These are phyloP conservation scores for Tolypocladium tundrense DNA, from an alignment of 2,329 filamentous ascomycete species.

Conservation along the genomic window DNA sequence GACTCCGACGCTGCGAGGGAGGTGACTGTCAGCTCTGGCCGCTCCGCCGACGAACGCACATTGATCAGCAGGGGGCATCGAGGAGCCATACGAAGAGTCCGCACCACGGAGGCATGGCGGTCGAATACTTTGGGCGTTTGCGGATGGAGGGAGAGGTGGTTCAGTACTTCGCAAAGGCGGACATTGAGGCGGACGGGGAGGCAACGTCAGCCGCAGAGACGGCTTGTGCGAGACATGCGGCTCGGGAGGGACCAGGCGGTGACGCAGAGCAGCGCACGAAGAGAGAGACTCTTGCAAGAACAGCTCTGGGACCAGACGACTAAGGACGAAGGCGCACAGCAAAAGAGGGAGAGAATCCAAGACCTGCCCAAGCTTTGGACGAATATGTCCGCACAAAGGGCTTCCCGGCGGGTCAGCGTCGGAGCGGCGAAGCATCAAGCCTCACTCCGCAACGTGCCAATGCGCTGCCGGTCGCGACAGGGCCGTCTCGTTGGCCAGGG, in stretches of 20 bases:
- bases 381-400: not conserved
- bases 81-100: constrained; percentile 13
- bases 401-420: not conserved
- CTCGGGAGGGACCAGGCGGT: not conserved
- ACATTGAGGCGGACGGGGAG: not conserved
- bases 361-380: not conserved
- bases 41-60: not conserved
- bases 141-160: not conserved
- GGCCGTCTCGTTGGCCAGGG: not conserved
- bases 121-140: not conserved
- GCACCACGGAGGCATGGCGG: constrained; percentile 11
- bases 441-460: not conserved
- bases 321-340: not conserved
- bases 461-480: not conserved
- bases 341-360: not conserved
- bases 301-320: not conserved
- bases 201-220: not conserved
- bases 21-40: not conserved
- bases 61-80: not conserved
- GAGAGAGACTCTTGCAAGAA: not conserved
- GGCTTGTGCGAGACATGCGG: not conserved
- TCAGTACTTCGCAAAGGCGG: not conserved
- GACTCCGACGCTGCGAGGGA: constrained; percentile 7
- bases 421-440: not conserved
- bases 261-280: not conserved